phyloP scores from a whole-genome alignment of 2,329 filamentous ascomycete species.

The Penicillium sp. region DNA sequence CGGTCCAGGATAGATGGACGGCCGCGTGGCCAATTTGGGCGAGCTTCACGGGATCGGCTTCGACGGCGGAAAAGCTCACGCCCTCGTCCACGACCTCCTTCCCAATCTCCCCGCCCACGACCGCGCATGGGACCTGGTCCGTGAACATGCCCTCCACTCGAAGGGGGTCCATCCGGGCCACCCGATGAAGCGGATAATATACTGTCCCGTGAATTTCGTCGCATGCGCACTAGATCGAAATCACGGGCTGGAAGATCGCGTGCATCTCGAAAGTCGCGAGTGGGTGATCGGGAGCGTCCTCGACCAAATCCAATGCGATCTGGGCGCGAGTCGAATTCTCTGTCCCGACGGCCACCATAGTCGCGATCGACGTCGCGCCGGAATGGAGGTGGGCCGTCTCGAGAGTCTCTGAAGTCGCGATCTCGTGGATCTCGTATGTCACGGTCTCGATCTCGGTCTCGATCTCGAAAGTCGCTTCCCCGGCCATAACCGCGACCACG shows the following conservation, averaged over 20 bases:
- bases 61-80: slow-evolving; percentile 39
- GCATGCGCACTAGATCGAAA: slow-evolving; percentile 35
- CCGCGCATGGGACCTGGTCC: slow-evolving; percentile 37
- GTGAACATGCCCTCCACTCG: slow-evolving; percentile 30
- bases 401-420: slow-evolving; percentile 37
- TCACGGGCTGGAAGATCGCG: slow-evolving; percentile 34
- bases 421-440: slow-evolving; percentile 39
- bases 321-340: slow-evolving; percentile 43
- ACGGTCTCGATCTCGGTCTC: slow-evolving; percentile 24
- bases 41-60: slow-evolving; percentile 40
- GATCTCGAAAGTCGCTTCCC: slow-evolving; percentile 52
- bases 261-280: slow-evolving; percentile 37
- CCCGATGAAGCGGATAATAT: slow-evolving; percentile 33
- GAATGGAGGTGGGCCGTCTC: slow-evolving; percentile 34
- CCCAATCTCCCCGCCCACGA: slow-evolving; percentile 40
- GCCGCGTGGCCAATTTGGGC: slow-evolving; percentile 30
- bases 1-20: slow-evolving; percentile 19
- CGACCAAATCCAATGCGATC: slow-evolving; percentile 41
- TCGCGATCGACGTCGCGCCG: slow-evolving; percentile 41
- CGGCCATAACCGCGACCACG: slow-evolving; percentile 48
- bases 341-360: slow-evolving; percentile 40
- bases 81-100: slow-evolving; percentile 40
- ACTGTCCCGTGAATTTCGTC: slow-evolving; percentile 42
- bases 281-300: slow-evolving; percentile 42
- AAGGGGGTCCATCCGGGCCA: slow-evolving; percentile 32